Conservation (phyloP, 1,284 basidiomycete species). For the Omphalotus olearius region DNA sequence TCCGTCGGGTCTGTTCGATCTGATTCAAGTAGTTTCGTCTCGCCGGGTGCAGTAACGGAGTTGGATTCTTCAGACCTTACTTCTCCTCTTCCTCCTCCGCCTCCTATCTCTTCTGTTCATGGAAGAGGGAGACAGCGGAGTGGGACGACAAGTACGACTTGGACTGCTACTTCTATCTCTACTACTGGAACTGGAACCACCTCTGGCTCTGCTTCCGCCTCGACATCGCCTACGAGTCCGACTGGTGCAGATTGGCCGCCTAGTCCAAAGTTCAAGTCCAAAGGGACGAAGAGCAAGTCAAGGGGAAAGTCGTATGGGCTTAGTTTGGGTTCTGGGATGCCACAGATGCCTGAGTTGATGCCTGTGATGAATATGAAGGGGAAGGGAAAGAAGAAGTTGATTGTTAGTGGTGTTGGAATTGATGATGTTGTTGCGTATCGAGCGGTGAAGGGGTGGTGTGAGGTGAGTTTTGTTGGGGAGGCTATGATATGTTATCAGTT, state of each 20-base stretch:
- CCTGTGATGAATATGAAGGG: too few species aligned
- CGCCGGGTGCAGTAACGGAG: too few species aligned
- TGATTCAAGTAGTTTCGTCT: too few species aligned
- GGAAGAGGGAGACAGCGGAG: slow-evolving; percentile 1
- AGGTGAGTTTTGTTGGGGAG: slow-evolving; percentile 24
- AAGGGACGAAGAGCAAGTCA: too few species aligned
- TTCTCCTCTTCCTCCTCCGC: not conserved
- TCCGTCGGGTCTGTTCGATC: too few species aligned
- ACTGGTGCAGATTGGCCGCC: too few species aligned
- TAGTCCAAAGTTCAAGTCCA: too few species aligned
- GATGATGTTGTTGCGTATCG: slow-evolving; percentile 23
- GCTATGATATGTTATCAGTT: too few species aligned
- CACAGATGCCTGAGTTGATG: too few species aligned
- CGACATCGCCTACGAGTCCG: not conserved
- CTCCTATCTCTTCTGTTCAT: not conserved
- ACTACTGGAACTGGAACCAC: not conserved
- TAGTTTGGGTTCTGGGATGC: too few species aligned
- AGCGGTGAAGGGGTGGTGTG: slow-evolving; percentile 30
- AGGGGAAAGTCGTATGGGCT: too few species aligned
- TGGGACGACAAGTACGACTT: slow-evolving; percentile 5
- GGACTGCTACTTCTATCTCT: slow-evolving; percentile 1
- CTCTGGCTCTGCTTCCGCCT: not conserved
- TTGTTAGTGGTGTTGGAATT: slow-evolving; percentile 28
- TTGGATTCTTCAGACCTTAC: not conserved
- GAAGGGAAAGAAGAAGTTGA: slow-evolving; percentile 23